Evolutionary conservation across 768 basidiomycete genomes (phyloP), one percentile per base, ranked within the genome.

Genomic region (Hygrophoropsis aurantiaca): DNA sequence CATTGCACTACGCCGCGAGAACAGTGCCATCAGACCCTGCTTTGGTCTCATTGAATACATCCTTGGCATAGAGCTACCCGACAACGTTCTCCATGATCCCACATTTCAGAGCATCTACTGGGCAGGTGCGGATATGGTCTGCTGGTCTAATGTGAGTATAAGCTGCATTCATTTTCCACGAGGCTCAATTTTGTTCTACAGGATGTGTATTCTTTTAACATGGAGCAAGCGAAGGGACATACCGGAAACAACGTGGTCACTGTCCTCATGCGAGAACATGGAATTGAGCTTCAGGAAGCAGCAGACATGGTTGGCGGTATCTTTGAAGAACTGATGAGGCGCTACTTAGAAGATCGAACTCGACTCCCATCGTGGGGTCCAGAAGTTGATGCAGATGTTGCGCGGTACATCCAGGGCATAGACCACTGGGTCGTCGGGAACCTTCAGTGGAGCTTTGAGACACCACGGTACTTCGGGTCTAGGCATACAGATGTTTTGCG

Each of bases 131-230:
- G 86, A 88, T 60, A 72, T 82, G 58, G 78, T 87, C 48, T 82
- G 79, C 63, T 87, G 82, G 84, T 67, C 83, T 10, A 88, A 88
- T 61, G 85, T 86, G 50, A 66, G 78, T 61, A 19, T 16, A 7
- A 16, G 33, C 18, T 23, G 8, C 25, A 21, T 35, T 19, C 16
- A 23, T 6, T 13, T 30, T 13, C 30, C 45, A 35, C 30, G 39
- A 15, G 16, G 15, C 23, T 44, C 13, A 10, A 37, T 11, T 34
- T 38, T 8, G 7, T 5, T 23, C 36, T 18, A 40, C 53, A 85
- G 84, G 85, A 87, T 52, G 62, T 85, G 10, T 86, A 83, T 55
- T 85, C 83, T 4, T 87, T 85, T 61, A 79, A 84, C 59, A 79
- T 82, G 74, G 86, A 88, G 55, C 82, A 85, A 54, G 74, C 78